Evolutionary conservation across 352 stramenopile species (phyloP).

Genomic region (Saprolegnia diclina): DNA sequence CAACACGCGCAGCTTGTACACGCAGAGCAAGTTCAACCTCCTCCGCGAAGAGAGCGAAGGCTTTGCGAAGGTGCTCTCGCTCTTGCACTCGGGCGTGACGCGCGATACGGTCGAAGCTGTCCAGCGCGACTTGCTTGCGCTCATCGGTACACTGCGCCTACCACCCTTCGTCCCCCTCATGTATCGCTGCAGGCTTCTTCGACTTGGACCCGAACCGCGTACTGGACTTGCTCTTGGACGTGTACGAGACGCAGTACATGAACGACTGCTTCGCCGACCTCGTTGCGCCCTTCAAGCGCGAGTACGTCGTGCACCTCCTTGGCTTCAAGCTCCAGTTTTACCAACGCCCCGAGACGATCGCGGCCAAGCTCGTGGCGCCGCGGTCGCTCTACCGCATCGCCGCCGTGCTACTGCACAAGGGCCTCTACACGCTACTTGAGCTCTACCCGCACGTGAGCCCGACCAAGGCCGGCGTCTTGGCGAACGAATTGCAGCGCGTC

Average conservation of each 20-base stretch:
- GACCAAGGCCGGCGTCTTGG: slow-evolving; percentile 55
- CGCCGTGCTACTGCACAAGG: slow-evolving; percentile 81
- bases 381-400: slow-evolving; percentile 77
- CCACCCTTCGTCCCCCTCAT: neutral
- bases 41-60: slow-evolving; percentile 95
- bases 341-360: slow-evolving; percentile 39
- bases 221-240: slow-evolving; percentile 90
- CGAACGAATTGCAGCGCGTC: slow-evolving; percentile 32
- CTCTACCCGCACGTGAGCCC: slow-evolving; percentile 76
- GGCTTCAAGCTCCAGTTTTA: slow-evolving; percentile 94
- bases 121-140: slow-evolving; percentile 62
- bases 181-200: slow-evolving; percentile 73
- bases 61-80: slow-evolving; percentile 89
- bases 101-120: slow-evolving; percentile 56
- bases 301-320: slow-evolving; percentile 83
- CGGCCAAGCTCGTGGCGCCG: slow-evolving; percentile 38
- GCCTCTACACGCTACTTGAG: slow-evolving; percentile 64
- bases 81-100: slow-evolving; percentile 68
- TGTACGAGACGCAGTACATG: slow-evolving; percentile 84
- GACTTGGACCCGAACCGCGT: slow-evolving; percentile 95
- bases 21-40: slow-evolving; percentile 96
- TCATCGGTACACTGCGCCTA: slow-evolving; percentile 40
- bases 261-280: slow-evolving; percentile 74
- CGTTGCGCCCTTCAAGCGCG: slow-evolving; percentile 63
- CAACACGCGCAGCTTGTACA: slow-evolving; percentile 89